These are phyloP conservation scores for Kernera saxatilis DNA, from an alignment of 345 rosid genomes.

Conservation along the genomic window DNA sequence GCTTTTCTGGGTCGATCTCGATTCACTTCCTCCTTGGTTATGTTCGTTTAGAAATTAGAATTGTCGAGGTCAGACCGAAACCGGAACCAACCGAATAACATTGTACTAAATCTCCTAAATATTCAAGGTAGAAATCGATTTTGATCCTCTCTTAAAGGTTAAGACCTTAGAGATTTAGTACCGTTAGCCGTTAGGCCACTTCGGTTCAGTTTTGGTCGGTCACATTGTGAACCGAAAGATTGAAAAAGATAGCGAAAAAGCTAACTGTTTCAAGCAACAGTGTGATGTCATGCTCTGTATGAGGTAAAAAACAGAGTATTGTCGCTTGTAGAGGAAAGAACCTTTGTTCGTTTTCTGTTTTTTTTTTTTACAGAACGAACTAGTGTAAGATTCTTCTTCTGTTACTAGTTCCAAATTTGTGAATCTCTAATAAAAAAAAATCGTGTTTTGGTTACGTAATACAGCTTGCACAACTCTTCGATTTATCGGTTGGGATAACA, in stretches of 20 bases:
- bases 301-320: background rate
- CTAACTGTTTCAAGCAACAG: background rate
- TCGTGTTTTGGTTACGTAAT: background rate
- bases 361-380: too few relatives aligned
- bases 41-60: background rate
- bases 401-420: background rate
- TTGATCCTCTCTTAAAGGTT: too few relatives aligned
- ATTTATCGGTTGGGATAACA: conserved; percentile 70
- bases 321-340: background rate
- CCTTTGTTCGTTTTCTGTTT: background rate
- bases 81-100: background rate
- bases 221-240: too few relatives aligned
- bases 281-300: background rate
- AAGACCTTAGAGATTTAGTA: too few relatives aligned
- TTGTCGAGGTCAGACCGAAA: background rate
- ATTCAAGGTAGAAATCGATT: too few relatives aligned
- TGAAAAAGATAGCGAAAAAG: too few relatives aligned
- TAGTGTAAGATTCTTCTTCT: background rate
- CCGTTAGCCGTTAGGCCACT: too few relatives aligned
- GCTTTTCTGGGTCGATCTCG: background rate
- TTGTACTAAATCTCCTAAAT: too few relatives aligned
- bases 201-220: too few relatives aligned
- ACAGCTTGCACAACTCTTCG: conserved; percentile 83
- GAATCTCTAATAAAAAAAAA: background rate
- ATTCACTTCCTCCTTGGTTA: background rate